phyloP scores from a whole-genome alignment of 768 basidiomycete genomes.

The Pisolithus tinctorius region DNA sequence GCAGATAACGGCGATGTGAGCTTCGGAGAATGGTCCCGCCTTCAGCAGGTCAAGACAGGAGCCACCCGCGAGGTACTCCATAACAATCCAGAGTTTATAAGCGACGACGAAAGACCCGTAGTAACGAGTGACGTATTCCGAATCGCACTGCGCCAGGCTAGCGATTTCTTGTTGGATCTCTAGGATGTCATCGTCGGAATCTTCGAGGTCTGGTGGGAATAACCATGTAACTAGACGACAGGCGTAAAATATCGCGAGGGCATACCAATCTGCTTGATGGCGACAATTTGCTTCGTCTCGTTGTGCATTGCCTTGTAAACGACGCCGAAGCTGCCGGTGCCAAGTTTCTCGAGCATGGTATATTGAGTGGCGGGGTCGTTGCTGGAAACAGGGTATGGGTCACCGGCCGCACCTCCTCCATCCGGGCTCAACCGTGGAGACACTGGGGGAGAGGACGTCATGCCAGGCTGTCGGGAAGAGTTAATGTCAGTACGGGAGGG shows the following conservation, averaged over 20 bases:
- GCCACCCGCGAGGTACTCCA: conserved; percentile 99
- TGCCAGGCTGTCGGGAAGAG: conserved; percentile 31
- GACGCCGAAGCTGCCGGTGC: conserved; percentile 92
- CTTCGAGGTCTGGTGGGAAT: conserved; percentile 72
- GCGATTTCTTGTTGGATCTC: conserved; percentile 99
- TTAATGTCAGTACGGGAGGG: conserved; percentile 31
- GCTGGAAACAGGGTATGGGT: conserved; percentile 64
- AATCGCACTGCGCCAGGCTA: conserved; percentile 91
- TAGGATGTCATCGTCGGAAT: conserved; percentile 96
- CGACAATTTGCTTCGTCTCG: conserved; percentile 89
- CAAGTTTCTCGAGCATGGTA: conserved; percentile 91
- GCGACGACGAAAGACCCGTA: conserved; percentile 95
- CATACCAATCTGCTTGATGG: conserved; percentile 96
- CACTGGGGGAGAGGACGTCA: conserved; percentile 38
- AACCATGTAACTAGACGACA: background rate
- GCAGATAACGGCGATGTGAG: conserved; percentile 91
- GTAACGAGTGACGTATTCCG: conserved; percentile 93
- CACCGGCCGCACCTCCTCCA: conserved; percentile 35
- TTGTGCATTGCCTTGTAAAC: conserved; percentile 98
- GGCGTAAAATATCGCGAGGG: conserved; percentile 11
- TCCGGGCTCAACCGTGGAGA: conserved; percentile 40
- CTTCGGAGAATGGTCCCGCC: conserved; percentile 83
- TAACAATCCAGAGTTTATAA: conserved; percentile 98
- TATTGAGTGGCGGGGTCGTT: conserved; percentile 87
- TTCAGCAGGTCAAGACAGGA: conserved; percentile 96